phyloP scores from a whole-genome alignment of 2,329 filamentous ascomycete genomes.

The Ustilaginoidea virens region DNA sequence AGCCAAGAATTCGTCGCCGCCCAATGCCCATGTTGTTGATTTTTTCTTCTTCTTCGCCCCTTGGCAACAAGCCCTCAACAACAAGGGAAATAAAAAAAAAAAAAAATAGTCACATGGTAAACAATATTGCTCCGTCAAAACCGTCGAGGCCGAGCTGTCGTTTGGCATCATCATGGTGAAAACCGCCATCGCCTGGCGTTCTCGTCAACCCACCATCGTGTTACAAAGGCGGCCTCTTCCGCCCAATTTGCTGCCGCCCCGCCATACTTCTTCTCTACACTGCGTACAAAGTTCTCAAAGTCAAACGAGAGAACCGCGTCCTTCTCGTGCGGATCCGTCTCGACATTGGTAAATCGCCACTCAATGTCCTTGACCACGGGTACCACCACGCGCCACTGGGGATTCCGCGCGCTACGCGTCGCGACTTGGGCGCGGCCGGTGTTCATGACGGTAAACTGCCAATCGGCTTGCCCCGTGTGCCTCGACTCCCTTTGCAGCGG shows the following conservation, averaged over 20 bases:
- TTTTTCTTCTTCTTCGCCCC: background rate
- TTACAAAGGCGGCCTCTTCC: slow-evolving; percentile 16
- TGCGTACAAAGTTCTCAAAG: slow-evolving; percentile 7
- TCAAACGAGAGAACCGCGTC: slow-evolving; percentile 13
- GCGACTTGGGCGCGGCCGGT: slow-evolving; percentile 11
- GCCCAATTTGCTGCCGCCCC: slow-evolving; percentile 15
- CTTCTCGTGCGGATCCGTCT: slow-evolving; percentile 14
- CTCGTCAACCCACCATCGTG: slow-evolving; percentile 19
- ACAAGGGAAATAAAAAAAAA: background rate
- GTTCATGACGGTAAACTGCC: slow-evolving; percentile 13
- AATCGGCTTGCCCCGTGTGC: slow-evolving; percentile 9
- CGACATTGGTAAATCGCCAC: slow-evolving; percentile 16
- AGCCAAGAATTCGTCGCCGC: slow-evolving; percentile 1
- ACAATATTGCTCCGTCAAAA: background rate
- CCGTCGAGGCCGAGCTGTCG: background rate
- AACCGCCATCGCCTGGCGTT: slow-evolving; percentile 19
- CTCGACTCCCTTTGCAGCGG: slow-evolving; percentile 11
- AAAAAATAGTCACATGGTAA: background rate
- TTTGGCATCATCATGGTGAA: slow-evolving; percentile 2
- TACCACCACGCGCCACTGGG: slow-evolving; percentile 10
- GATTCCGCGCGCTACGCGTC: slow-evolving; percentile 8
- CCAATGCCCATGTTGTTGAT: slow-evolving; percentile 1
- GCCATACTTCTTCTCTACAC: slow-evolving; percentile 10
- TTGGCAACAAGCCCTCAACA: no score
- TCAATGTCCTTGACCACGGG: slow-evolving; percentile 13